phyloP scores from a whole-genome alignment of 2,329 filamentous ascomycete species.

The Ceratocystis cacaofunesta region DNA sequence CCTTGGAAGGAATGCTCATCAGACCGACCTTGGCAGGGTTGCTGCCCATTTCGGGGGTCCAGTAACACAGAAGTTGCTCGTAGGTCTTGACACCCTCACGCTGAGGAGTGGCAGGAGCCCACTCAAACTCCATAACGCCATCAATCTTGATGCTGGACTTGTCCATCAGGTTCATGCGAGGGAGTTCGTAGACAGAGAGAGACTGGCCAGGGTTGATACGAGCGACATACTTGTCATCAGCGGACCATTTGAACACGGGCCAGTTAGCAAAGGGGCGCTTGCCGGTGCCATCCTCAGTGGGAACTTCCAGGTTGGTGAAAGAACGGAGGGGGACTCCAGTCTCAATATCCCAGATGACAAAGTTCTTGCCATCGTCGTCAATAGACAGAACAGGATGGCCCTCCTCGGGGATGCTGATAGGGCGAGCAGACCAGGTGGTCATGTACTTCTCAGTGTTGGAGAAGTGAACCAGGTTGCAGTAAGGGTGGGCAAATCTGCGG shows the following conservation, averaged over 20 bases:
- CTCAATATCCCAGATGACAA: constrained; percentile 94
- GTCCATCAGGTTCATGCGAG: constrained; percentile 76
- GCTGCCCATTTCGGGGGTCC: constrained; percentile 95
- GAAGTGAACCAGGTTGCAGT: constrained; percentile 91
- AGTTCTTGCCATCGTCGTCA: constrained; percentile 98
- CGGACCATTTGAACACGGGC: constrained; percentile 99
- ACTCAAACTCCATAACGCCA: constrained; percentile 94
- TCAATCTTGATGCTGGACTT: constrained; percentile 93
- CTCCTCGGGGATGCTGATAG: constrained; percentile 80
- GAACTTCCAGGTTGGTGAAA: constrained; percentile 76
- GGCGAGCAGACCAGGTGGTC: constrained; percentile 90
- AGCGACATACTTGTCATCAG: constrained; percentile 93
- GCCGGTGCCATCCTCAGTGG: constrained; percentile 39
- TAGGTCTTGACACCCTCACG: constrained; percentile 79
- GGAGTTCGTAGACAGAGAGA: constrained; percentile 82
- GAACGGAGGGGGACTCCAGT: constrained; percentile 82
- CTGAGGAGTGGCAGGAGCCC: constrained; percentile 71
- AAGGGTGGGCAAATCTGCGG: constrained; percentile 87
- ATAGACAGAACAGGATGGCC: constrained; percentile 69
- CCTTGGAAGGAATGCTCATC: constrained; percentile 91
- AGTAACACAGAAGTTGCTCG: constrained; percentile 95
- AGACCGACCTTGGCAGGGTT: constrained; percentile 94
- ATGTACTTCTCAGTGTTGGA: constrained; percentile 86
- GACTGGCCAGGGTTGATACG: constrained; percentile 75
- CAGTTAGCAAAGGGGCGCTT: constrained; percentile 72